Conservation (phyloP, 2,329 filamentous ascomycete genomes). For the Claviceps capensis region DNA sequence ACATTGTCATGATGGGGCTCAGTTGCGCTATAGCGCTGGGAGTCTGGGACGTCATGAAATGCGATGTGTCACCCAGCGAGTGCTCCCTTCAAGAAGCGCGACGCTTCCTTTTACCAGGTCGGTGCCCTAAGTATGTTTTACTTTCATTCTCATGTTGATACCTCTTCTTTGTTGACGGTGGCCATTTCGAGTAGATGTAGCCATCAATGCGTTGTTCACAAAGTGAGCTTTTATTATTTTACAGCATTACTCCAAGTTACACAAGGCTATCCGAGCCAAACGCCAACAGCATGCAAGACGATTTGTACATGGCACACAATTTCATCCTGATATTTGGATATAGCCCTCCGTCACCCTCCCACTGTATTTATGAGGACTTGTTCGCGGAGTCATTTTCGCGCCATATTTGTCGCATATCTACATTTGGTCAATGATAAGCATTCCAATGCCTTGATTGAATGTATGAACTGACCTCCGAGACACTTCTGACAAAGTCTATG, state of each 20-base stretch:
- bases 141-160: neutral
- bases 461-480: constrained; percentile 52
- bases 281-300: constrained; percentile 20
- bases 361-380: constrained; percentile 16
- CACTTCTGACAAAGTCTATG: constrained; percentile 84
- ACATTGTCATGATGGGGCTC: neutral
- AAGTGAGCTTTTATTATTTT: neutral
- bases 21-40: neutral
- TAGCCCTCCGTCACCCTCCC: constrained; percentile 6
- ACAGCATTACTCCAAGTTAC: constrained; percentile 11
- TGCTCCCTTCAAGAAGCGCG: neutral
- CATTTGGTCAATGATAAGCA: neutral
- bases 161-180: neutral
- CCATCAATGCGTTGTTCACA: neutral
- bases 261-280: constrained; percentile 19
- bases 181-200: no score
- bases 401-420: constrained; percentile 36
- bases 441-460: neutral
- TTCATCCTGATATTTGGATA: constrained; percentile 14
- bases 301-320: constrained; percentile 16
- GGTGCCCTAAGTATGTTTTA: neutral
- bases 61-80: neutral
- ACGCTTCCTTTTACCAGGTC: neutral
- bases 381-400: constrained; percentile 23
- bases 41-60: neutral